Percentiles rank a stretch among this genome's conserved stretches.
Conservation (phyloP, 257 asterid genomes). For the Salvia hispanica region DNA sequence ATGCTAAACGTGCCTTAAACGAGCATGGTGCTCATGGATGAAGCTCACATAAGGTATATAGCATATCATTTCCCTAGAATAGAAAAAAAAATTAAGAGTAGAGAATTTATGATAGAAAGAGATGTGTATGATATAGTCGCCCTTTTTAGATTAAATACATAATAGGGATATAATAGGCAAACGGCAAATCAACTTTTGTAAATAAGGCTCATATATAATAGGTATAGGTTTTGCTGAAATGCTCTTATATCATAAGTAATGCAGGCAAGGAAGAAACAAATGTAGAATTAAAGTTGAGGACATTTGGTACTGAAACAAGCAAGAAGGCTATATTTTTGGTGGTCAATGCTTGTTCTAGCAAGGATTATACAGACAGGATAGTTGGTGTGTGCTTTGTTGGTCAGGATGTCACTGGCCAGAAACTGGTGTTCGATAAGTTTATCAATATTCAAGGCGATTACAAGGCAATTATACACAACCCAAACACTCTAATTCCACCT, state of each 20-base stretch:
- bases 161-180: no score
- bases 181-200: no score
- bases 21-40: no score
- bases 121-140: no score
- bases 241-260: slow-evolving; percentile 22
- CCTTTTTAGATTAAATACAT: no score
- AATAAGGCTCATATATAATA: no score
- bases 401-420: slow-evolving; percentile 84
- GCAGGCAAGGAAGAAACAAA: slow-evolving; percentile 84
- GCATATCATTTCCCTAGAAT: no score
- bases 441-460: slow-evolving; percentile 81
- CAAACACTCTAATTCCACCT: slow-evolving; percentile 81
- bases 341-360: slow-evolving; percentile 94
- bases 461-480: slow-evolving; percentile 77
- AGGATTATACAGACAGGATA: slow-evolving; percentile 57
- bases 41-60: no score
- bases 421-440: slow-evolving; percentile 80
- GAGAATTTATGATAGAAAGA: no score
- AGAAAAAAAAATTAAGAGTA: no score
- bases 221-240: neutral
- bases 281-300: slow-evolving; percentile 68
- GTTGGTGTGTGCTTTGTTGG: slow-evolving; percentile 87
- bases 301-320: slow-evolving; percentile 56
- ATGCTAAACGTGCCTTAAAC: no score
- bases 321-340: slow-evolving; percentile 62